Conservation (phyloP, 2,329 filamentous ascomycete genomes). For the Zymoseptoria tritici region DNA sequence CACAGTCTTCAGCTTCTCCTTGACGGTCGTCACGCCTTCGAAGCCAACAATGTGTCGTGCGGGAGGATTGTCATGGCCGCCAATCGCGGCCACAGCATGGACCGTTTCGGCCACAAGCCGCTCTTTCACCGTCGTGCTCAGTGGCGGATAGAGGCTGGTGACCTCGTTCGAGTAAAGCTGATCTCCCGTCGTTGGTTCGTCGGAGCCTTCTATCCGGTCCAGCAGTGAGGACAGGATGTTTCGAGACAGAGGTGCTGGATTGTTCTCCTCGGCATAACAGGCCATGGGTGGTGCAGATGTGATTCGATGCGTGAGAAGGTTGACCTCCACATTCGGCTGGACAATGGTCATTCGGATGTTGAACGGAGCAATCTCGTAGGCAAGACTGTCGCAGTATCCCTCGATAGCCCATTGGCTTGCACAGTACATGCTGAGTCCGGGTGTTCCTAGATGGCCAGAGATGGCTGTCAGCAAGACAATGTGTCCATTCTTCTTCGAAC, state of each 20-base stretch:
- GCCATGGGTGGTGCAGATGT: slow-evolving; percentile 72
- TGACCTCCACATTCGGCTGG: slow-evolving; percentile 89
- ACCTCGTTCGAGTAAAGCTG: slow-evolving; percentile 43
- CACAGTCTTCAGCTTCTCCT: slow-evolving; percentile 93
- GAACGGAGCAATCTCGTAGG: slow-evolving; percentile 92
- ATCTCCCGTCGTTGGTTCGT: slow-evolving; percentile 38
- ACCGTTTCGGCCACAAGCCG: slow-evolving; percentile 80
- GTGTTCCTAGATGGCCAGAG: slow-evolving; percentile 86
- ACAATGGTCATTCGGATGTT: slow-evolving; percentile 95
- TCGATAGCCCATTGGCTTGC: slow-evolving; percentile 92
- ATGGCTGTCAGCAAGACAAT: slow-evolving; percentile 85
- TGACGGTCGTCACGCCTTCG: slow-evolving; percentile 79
- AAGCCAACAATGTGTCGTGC: slow-evolving; percentile 88
- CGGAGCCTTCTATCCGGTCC: slow-evolving; percentile 52
- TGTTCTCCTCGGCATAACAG: slow-evolving; percentile 60
- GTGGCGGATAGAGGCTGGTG: slow-evolving; percentile 64
- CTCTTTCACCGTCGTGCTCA: slow-evolving; percentile 62
- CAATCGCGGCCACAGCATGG: slow-evolving; percentile 82
- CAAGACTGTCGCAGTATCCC: slow-evolving; percentile 87
- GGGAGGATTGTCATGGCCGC: slow-evolving; percentile 91
- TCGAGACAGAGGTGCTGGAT: slow-evolving; percentile 71
- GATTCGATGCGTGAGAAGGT: slow-evolving; percentile 78
- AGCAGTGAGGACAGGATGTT: slow-evolving; percentile 76
- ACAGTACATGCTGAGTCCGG: slow-evolving; percentile 83
- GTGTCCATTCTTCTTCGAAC: slow-evolving; percentile 75